These are phyloP conservation scores for Funneliformis mosseae DNA, from an alignment of 192 early-diverging fungal genomes.

Conservation along the genomic window DNA sequence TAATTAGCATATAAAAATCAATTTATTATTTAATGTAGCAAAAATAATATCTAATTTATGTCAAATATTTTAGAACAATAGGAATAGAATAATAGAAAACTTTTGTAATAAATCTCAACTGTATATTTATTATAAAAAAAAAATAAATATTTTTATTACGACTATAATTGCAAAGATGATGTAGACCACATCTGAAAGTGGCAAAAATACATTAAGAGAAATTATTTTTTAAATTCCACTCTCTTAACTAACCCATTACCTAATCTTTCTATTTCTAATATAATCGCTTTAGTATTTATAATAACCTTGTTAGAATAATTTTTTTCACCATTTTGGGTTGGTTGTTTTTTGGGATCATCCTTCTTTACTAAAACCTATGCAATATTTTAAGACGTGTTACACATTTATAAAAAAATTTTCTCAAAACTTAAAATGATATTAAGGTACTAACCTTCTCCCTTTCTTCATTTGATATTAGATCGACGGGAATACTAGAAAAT, in stretches of 20 bases:
- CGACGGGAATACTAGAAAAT: constrained; percentile 43
- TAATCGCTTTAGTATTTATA: constrained; percentile 66
- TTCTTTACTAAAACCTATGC: not conserved
- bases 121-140: not conserved
- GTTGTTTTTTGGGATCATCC: constrained; percentile 11
- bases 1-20: no score
- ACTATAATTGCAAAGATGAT: no score
- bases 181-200: no score
- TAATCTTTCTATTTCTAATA: constrained; percentile 67
- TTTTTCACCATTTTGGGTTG: constrained; percentile 36
- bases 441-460: not conserved
- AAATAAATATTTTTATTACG: no score
- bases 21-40: no score
- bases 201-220: not conserved
- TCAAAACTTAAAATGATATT: no score
- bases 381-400: not conserved
- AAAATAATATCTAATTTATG: no score
- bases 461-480: not conserved
- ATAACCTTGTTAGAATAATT: constrained; percentile 49
- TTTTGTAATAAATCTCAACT: not conserved
- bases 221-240: constrained; percentile 24
- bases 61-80: not conserved
- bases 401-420: not conserved
- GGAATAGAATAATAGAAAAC: not conserved
- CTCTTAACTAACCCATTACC: constrained; percentile 56